Evolutionary conservation across 345 rosid species (phyloP).

Genomic region (Melastoma malabathricum): DNA sequence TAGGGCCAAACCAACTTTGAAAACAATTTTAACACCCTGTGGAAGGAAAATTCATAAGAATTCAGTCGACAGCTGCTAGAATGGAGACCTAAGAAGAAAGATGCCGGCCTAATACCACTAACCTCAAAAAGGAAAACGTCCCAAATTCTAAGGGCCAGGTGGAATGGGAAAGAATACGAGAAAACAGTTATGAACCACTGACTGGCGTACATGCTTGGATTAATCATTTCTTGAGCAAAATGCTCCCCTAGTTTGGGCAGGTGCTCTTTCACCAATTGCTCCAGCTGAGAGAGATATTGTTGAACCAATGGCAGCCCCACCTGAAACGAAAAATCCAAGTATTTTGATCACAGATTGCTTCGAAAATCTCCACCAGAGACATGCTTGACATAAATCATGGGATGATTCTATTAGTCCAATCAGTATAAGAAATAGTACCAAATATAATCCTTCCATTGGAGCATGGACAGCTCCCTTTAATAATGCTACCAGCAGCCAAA

Average conservation of each 20-base stretch:
- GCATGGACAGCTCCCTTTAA: conserved; percentile 95
- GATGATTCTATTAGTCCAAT: too few species aligned
- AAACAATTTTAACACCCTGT: conserved; percentile 93
- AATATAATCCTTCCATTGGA: conserved; percentile 95
- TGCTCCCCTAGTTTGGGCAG: conserved; percentile 92
- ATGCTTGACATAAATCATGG: too few species aligned
- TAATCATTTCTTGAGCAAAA: conserved; percentile 77
- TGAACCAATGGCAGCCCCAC: conserved; percentile 94
- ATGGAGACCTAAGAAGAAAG: too few species aligned
- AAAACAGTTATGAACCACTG: conserved; percentile 99
- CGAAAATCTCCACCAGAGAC: too few species aligned
- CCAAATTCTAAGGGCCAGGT: conserved; percentile 89
- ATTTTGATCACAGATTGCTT: neutral
- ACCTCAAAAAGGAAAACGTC: conserved; percentile 96
- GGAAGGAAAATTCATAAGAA: neutral
- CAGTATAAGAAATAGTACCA: conserved; percentile 26
- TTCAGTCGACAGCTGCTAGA: too few species aligned
- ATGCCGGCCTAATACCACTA: conserved; percentile 5
- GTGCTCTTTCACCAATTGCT: conserved; percentile 56
- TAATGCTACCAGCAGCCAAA: conserved; percentile 93
- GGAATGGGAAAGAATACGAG: conserved; percentile 88
- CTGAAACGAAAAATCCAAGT: conserved; percentile 20
- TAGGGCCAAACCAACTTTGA: conserved; percentile 89
- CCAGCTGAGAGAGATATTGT: conserved; percentile 70
- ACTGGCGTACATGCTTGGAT: conserved; percentile 98